phyloP scores from a whole-genome alignment of 768 basidiomycete genomes.

The Lactarius hengduanensis region DNA sequence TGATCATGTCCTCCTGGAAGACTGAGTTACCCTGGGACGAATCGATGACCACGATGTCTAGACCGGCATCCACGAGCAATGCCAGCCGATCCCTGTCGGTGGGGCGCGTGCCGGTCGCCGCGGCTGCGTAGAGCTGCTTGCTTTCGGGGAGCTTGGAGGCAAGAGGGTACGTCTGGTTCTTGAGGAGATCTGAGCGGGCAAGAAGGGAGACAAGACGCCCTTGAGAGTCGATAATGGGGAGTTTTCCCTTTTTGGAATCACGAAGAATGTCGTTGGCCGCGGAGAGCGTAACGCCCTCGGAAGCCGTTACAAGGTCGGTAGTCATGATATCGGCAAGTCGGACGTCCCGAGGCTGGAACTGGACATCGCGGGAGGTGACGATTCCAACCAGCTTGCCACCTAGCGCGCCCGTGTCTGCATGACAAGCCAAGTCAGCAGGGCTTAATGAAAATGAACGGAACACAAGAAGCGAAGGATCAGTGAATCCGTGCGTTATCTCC shows the following conservation, averaged over 20 bases:
- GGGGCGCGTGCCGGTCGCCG: slow-evolving; percentile 91
- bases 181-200: slow-evolving; percentile 94
- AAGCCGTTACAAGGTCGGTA: slow-evolving; percentile 79
- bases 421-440: slow-evolving; percentile 31
- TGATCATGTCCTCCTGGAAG: slow-evolving; percentile 92
- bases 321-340: slow-evolving; percentile 88
- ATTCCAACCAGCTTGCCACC: slow-evolving; percentile 95
- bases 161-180: slow-evolving; percentile 95
- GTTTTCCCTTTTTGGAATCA: slow-evolving; percentile 96
- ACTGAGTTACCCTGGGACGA: slow-evolving; percentile 96
- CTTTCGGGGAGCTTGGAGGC: slow-evolving; percentile 87
- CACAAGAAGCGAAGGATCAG: slow-evolving; percentile 10
- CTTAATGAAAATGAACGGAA: slow-evolving; percentile 16
- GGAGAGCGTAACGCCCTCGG: slow-evolving; percentile 81
- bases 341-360: slow-evolving; percentile 73
- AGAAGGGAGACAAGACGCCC: slow-evolving; percentile 79
- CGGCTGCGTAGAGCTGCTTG: slow-evolving; percentile 96
- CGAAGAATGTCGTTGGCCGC: slow-evolving; percentile 95
- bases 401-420: slow-evolving; percentile 75
- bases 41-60: slow-evolving; percentile 93
- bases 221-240: slow-evolving; percentile 73
- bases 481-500: slow-evolving; percentile 44
- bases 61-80: slow-evolving; percentile 87
- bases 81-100: slow-evolving; percentile 81
- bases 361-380: slow-evolving; percentile 93